These are phyloP conservation scores for Lichenothelia convexa DNA, from an alignment of 495 filamentous ascomycete species.

Conservation along the genomic window DNA sequence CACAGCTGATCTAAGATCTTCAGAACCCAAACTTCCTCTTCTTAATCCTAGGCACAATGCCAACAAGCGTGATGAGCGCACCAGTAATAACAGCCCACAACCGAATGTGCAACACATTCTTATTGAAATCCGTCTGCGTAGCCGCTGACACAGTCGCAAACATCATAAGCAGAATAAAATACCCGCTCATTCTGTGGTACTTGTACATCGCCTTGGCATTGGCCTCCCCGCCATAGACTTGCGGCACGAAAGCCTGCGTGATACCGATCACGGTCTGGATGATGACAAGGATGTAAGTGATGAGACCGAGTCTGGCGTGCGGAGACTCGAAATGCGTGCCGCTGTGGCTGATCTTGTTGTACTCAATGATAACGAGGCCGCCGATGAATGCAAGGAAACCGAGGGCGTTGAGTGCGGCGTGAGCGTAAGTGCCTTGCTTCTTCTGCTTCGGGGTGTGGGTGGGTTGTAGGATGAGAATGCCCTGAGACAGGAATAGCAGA, in stretches of 20 bases:
- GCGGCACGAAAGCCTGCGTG: conserved; percentile 54
- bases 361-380: conserved; percentile 60
- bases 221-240: conserved; percentile 55
- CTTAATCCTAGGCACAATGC: conserved; percentile 61
- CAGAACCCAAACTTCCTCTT: conserved; percentile 60
- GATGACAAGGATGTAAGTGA: conserved; percentile 52
- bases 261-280: conserved; percentile 63
- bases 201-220: conserved; percentile 73
- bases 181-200: conserved; percentile 70
- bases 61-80: conserved; percentile 40
- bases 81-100: conserved; percentile 52
- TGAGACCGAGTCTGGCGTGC: conserved; percentile 63
- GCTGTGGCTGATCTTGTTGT: conserved; percentile 51
- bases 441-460: conserved; percentile 64
- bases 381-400: conserved; percentile 41
- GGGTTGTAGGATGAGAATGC: conserved; percentile 72
- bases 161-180: conserved; percentile 48
- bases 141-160: conserved; percentile 59
- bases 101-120: conserved; percentile 42
- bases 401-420: conserved; percentile 46
- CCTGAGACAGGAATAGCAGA: conserved; percentile 55
- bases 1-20: conserved; percentile 6
- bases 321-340: conserved; percentile 52
- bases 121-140: conserved; percentile 52
- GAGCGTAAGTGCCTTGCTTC: conserved; percentile 45